Evolutionary conservation across 192 early-diverging fungal species (phyloP).

Genomic region (Dimargaris xerosporica): DNA sequence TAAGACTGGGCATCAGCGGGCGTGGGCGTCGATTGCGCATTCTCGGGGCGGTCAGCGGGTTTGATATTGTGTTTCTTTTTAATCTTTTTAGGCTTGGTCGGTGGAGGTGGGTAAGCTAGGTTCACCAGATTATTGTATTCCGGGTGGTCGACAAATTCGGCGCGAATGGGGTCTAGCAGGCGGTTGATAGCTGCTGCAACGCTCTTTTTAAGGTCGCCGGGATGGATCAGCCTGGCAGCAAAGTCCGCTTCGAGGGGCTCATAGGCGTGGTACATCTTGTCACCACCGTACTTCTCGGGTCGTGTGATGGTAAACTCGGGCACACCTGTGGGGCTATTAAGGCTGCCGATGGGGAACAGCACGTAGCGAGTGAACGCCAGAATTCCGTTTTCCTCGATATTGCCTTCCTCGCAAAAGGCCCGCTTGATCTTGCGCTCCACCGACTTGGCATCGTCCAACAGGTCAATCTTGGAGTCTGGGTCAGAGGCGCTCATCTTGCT

Average conservation of each 20-base stretch:
- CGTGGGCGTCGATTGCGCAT: not conserved
- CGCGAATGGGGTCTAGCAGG: conserved; percentile 76
- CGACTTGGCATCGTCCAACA: conserved; percentile 68
- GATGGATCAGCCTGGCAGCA: conserved; percentile 72
- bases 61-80: conserved; percentile 31
- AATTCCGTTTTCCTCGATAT: conserved; percentile 80
- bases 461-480: conserved; percentile 92
- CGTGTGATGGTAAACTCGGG: conserved; percentile 53
- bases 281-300: conserved; percentile 84
- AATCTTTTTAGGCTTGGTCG: conserved; percentile 32
- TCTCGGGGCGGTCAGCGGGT: not conserved
- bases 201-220: conserved; percentile 85
- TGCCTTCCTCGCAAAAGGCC: conserved; percentile 96
- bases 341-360: conserved; percentile 72
- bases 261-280: conserved; percentile 53
- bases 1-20: not conserved
- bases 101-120: conserved; percentile 69
- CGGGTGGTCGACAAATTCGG: conserved; percentile 45
- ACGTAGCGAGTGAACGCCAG: conserved; percentile 81
- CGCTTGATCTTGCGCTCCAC: conserved; percentile 79
- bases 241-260: conserved; percentile 74
- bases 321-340: conserved; percentile 27
- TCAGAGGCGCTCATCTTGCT: conserved; percentile 95
- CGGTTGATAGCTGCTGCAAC: conserved; percentile 68
- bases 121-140: conserved; percentile 54